Base-by-base conservation (phyloP, 179 eudicot species). In the Dionaea muscipula region DNA sequence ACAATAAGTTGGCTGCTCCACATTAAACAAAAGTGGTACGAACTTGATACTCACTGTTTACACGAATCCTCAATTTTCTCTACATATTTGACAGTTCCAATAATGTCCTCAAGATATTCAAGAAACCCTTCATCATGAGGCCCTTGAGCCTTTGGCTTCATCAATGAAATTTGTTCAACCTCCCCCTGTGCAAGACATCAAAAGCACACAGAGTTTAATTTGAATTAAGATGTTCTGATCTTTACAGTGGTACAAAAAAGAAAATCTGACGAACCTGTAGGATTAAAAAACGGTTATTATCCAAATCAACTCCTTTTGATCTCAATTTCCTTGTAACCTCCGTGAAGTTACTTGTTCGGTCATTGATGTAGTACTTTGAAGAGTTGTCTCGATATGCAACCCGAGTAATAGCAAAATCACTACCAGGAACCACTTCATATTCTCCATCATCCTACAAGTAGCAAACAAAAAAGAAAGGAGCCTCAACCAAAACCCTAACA, bases 81-180 rank as follows among this genome's bases (percentile, higher is more conserved):
- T 26, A 91, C 94, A 56, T 91, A 87, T 87, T 91, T 84, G 64
- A 75, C 68, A 19, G 97, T 90, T 65, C 97, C 95, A 55, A 86
- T 86, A 47, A 90, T 86, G 70, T 91, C 98, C 73, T 91, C 95
- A 8, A 91, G 77, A 63, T 91, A 91, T 72, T 91, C 98, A 52
- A 91, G 88, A 72, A 87, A 91, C 33, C 95, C 98, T 75, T 87
- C 95, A 66, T 91, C 98, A 62, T 91, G 98, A 22, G 94, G 94
- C 31, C 98, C 98, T 75, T 84, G 95, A 54, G 95, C 84, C 79
- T 84, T 91, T 3, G 98, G 98, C 83, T 86, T 91, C 98, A 91
- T 91, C 58, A 91, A 65, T 23, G 98, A 91, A 57, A 91, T 91
- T 66, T 91, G 98, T 71, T 91, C 98, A 55, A 91, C 98, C 76